Conservation (phyloP, 768 basidiomycete species). For the Macrolepiota albuminosa region DNA sequence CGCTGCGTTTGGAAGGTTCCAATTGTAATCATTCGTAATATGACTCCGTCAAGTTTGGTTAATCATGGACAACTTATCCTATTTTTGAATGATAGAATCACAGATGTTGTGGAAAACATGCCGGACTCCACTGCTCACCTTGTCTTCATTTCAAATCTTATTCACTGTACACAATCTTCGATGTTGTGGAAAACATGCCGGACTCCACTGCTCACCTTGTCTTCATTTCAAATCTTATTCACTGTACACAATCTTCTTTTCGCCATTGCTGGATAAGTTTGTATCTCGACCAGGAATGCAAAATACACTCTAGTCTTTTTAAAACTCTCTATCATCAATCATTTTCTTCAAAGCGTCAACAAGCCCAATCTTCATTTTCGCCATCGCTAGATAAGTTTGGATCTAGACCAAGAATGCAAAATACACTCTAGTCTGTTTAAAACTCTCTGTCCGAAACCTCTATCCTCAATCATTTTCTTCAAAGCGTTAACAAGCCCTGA, state of each 20-base stretch:
- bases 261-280: not conserved
- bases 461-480: conserved; percentile 9
- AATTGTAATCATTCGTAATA: not conserved
- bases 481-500: conserved; percentile 13
- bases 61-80: not conserved
- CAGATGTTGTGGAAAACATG: not conserved
- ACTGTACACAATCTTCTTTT: too few species aligned
- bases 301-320: not conserved
- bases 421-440: not conserved
- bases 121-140: too few species aligned
- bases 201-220: too few species aligned
- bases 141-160: too few species aligned
- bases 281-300: not conserved
- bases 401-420: conserved; percentile 1
- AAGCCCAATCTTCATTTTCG: conserved; percentile 4
- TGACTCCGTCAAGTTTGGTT: not conserved
- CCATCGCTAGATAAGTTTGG: not conserved
- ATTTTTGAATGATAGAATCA: not conserved
- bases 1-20: not conserved
- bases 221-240: too few species aligned
- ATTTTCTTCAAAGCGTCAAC: conserved; percentile 10
- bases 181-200: not conserved
- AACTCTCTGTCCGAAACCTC: not conserved
- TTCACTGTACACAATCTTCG: too few species aligned
- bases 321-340: conserved; percentile 1